These are phyloP conservation scores for Mortierella claussenii DNA, from an alignment of 192 early-diverging fungal genomes.

Conservation along the genomic window DNA sequence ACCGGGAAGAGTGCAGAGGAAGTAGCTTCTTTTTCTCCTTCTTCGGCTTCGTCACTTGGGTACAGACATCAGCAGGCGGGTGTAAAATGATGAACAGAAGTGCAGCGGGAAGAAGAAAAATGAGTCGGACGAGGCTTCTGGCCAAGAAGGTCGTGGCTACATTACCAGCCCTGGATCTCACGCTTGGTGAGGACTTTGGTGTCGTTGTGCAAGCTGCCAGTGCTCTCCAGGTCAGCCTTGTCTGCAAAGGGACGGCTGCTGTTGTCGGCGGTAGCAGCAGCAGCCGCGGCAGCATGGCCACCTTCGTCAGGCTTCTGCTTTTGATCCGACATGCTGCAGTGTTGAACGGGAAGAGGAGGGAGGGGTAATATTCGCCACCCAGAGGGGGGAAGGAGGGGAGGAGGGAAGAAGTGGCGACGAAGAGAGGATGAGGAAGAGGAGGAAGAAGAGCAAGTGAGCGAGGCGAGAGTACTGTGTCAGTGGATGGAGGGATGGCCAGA, in stretches of 20 bases:
- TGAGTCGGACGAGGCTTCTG: neutral
- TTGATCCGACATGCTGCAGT: neutral
- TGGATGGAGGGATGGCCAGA: too few species aligned
- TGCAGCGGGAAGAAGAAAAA: neutral
- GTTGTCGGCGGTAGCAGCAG: too few species aligned
- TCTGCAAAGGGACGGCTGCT: too few species aligned
- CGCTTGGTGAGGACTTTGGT: constrained; percentile 32
- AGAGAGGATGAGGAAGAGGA: neutral
- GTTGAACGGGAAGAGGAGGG: neutral
- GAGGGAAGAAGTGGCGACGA: neutral
- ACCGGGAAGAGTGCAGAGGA: neutral
- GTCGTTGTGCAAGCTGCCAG: neutral
- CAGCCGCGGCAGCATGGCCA: constrained; percentile 1
- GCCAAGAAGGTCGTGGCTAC: too few species aligned
- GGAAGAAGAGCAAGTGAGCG: neutral
- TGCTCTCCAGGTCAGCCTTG: constrained; percentile 14
- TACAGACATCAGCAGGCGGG: neutral
- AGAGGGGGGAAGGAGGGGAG: neutral
- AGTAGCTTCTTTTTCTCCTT: neutral
- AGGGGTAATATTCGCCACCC: neutral
- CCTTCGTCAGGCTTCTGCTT: neutral
- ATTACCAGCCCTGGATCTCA: constrained; percentile 51
- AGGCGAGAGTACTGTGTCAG: neutral
- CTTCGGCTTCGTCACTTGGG: neutral
- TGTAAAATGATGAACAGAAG: too few species aligned